A percentile compares a stretch with the other conserved stretches of the same genome.
phyloP scores from a whole-genome alignment of 768 basidiomycete species.

The Lepiota brunneoincarnata region DNA sequence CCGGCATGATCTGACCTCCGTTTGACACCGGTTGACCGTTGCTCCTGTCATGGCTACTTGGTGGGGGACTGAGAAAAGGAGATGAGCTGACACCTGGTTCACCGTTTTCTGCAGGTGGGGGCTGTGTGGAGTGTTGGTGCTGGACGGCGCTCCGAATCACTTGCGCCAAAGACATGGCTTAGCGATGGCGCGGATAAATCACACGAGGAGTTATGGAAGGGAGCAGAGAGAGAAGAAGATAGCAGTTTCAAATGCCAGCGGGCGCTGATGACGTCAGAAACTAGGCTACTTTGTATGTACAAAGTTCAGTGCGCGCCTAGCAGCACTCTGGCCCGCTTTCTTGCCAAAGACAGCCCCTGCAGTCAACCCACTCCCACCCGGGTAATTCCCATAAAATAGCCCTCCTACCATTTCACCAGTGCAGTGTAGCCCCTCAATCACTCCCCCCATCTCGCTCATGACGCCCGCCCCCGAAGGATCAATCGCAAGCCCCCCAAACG shows the following conservation, averaged over 20 bases:
- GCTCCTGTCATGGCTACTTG: neutral
- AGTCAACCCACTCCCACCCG: conserved; percentile 65
- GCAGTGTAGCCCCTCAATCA: conserved; percentile 57
- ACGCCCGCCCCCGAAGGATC: conserved; percentile 54
- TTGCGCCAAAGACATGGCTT: conserved; percentile 24
- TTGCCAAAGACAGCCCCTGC: conserved; percentile 66
- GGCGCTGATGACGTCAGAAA: conserved; percentile 14
- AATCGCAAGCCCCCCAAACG: conserved; percentile 66
- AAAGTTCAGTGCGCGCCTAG: conserved; percentile 15
- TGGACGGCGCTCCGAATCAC: conserved; percentile 18
- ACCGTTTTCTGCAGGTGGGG: neutral
- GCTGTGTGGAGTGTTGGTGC: neutral
- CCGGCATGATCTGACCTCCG: neutral
- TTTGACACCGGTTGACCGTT: neutral
- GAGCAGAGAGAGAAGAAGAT: conserved; percentile 1
- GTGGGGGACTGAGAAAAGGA: neutral
- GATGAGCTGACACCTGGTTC: neutral
- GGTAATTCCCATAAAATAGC: conserved; percentile 64
- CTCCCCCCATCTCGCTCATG: conserved; percentile 36
- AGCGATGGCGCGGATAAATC: too few species aligned
- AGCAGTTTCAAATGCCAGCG: neutral
- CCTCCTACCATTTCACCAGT: conserved; percentile 70
- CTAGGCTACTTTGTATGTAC: conserved; percentile 16
- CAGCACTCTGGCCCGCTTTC: conserved; percentile 50
- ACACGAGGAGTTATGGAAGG: neutral